Conservation (phyloP, 306 rosid species). For the Cucurbita pepo region DNA sequence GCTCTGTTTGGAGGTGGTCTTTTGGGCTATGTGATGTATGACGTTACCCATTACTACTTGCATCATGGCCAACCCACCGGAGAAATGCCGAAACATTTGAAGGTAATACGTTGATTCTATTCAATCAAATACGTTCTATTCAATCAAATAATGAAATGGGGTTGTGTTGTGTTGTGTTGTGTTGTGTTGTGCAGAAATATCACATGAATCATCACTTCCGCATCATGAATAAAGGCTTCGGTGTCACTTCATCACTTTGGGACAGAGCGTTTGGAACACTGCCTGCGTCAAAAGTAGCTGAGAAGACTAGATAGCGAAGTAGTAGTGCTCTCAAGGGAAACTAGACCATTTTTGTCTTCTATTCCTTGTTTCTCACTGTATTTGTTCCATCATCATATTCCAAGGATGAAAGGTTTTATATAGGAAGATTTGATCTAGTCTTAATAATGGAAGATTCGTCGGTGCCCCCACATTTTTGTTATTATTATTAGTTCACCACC, state of each 20-base stretch:
- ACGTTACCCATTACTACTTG: constrained; percentile 79
- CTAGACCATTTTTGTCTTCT: neutral
- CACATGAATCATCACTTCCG: constrained; percentile 94
- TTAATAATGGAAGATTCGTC: neutral
- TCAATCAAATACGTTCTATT: neutral
- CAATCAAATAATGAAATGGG: neutral
- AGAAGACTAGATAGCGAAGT: constrained; percentile 22
- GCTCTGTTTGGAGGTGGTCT: constrained; percentile 84
- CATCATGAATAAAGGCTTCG: constrained; percentile 69
- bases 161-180: neutral
- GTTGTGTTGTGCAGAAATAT: constrained; percentile 45
- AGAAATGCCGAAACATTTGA: constrained; percentile 36
- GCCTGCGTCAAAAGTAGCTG: constrained; percentile 46
- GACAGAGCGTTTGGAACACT: constrained; percentile 79
- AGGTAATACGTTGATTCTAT: constrained; percentile 18
- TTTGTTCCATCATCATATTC: neutral
- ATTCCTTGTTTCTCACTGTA: neutral
- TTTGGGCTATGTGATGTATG: constrained; percentile 88
- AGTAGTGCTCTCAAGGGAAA: constrained; percentile 22
- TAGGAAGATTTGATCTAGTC: neutral
- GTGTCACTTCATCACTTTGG: constrained; percentile 85
- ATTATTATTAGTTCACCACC: neutral
- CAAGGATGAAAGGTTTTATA: neutral
- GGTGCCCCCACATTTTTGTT: neutral
- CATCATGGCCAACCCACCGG: constrained; percentile 82